Percentiles rank a stretch among this genome's conserved stretches.
Conservation (phyloP, 139 green algal genomes). For the Limnomonas spitsbergensis region DNA sequence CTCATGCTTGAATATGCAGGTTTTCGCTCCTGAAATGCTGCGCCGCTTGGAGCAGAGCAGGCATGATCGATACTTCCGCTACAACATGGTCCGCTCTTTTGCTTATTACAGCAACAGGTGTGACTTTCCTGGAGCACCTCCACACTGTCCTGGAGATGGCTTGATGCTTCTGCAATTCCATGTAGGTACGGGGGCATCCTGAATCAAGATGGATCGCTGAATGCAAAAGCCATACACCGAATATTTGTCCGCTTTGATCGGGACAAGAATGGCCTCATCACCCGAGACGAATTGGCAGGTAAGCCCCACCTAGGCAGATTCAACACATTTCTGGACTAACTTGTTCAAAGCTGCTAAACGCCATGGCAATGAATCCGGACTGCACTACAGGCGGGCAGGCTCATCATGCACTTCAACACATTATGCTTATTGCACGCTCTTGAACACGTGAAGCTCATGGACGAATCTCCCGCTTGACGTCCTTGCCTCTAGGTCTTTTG, state of each 20-base stretch:
- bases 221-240: background rate
- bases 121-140: too few relatives aligned
- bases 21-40: background rate
- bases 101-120: conserved; percentile 6
- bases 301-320: too few relatives aligned
- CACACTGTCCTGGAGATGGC: too few relatives aligned
- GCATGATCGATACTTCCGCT: background rate
- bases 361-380: too few relatives aligned
- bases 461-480: too few relatives aligned
- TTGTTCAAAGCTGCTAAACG: too few relatives aligned
- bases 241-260: background rate
- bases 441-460: too few relatives aligned
- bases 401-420: too few relatives aligned
- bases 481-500: background rate
- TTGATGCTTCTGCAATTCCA: background rate
- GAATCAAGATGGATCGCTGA: background rate
- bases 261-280: conserved; percentile 1
- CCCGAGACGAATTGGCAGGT: background rate
- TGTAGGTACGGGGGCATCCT: background rate
- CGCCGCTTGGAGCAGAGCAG: background rate
- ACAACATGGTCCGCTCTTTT: conserved; percentile 2
- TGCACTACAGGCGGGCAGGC: too few relatives aligned
- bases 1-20: background rate
- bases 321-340: too few relatives aligned
- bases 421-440: too few relatives aligned